A percentile compares a stretch with the other conserved stretches of the same genome.
Conservation (phyloP, 2,329 filamentous ascomycete genomes). For the Fusarium compactum region DNA sequence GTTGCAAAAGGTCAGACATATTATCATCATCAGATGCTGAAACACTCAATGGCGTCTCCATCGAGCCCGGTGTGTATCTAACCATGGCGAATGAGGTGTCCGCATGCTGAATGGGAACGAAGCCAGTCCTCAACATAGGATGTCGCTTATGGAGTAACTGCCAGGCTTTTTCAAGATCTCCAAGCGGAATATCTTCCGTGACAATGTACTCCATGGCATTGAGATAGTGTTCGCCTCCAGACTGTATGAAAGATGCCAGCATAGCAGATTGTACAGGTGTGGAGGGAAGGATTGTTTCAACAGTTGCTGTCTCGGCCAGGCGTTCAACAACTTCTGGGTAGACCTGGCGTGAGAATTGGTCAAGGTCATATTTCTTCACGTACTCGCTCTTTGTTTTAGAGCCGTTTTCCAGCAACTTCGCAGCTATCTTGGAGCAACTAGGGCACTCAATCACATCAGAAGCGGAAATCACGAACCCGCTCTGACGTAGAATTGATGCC, state of each 20-base stretch:
- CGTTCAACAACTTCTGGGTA: constrained; percentile 45
- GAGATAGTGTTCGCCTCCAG: constrained; percentile 76
- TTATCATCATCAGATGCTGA: neutral
- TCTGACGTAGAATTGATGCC: constrained; percentile 72
- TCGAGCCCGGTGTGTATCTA: constrained; percentile 58
- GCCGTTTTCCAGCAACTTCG: constrained; percentile 40
- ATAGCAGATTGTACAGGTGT: constrained; percentile 85
- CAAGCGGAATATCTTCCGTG: constrained; percentile 52
- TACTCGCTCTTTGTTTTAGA: neutral
- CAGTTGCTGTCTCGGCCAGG: constrained; percentile 35
- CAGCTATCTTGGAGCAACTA: constrained; percentile 57
- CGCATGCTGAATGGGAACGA: constrained; percentile 70
- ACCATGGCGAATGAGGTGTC: constrained; percentile 80
- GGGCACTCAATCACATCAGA: constrained; percentile 79
- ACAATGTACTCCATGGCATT: constrained; percentile 75
- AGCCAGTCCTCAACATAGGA: constrained; percentile 82
- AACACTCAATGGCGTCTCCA: constrained; percentile 25
- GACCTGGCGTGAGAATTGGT: constrained; percentile 54
- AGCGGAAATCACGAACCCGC: constrained; percentile 70
- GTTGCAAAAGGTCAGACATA: constrained; percentile 51
- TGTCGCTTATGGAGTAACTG: constrained; percentile 63
- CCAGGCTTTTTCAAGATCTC: constrained; percentile 70
- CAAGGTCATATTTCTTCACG: constrained; percentile 54
- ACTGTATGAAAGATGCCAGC: constrained; percentile 78
- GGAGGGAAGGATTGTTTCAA: constrained; percentile 78